These are phyloP conservation scores for Agaricus sinodeliciosus DNA, from an alignment of 768 basidiomycete genomes.

Conservation along the genomic window DNA sequence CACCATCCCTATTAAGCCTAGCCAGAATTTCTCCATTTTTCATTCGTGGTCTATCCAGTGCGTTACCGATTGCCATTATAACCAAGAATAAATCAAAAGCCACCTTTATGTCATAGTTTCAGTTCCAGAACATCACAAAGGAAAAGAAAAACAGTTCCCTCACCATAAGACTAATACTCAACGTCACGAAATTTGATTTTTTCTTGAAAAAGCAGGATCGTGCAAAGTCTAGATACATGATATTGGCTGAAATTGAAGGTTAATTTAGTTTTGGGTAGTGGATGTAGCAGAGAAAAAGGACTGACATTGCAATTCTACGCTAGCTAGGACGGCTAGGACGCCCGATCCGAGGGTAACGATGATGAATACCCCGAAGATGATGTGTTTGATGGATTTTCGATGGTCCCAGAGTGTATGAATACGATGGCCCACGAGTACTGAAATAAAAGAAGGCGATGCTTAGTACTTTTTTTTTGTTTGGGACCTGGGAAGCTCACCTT, in stretches of 20 bases:
- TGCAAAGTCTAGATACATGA: neutral
- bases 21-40: constrained; percentile 1
- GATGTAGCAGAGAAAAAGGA: neutral
- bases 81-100: constrained; percentile 3
- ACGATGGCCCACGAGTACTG: neutral
- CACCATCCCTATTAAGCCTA: constrained; percentile 5
- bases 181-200: neutral
- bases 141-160: neutral
- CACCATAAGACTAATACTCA: constrained; percentile 1
- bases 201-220: neutral
- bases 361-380: neutral
- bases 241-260: neutral
- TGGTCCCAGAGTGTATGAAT: constrained; percentile 7
- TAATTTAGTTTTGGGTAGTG: neutral
- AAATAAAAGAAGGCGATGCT: neutral
- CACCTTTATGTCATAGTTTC: neutral
- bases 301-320: constrained; percentile 1
- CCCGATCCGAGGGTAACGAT: neutral
- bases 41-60: constrained; percentile 1
- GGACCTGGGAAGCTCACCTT: neutral
- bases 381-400: neutral
- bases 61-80: neutral
- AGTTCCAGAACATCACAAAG: too few relatives aligned
- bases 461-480: neutral
- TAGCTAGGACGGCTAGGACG: neutral